These are phyloP conservation scores for Sesbania bispinosa DNA, from an alignment of 306 rosid genomes.

Conservation along the genomic window DNA sequence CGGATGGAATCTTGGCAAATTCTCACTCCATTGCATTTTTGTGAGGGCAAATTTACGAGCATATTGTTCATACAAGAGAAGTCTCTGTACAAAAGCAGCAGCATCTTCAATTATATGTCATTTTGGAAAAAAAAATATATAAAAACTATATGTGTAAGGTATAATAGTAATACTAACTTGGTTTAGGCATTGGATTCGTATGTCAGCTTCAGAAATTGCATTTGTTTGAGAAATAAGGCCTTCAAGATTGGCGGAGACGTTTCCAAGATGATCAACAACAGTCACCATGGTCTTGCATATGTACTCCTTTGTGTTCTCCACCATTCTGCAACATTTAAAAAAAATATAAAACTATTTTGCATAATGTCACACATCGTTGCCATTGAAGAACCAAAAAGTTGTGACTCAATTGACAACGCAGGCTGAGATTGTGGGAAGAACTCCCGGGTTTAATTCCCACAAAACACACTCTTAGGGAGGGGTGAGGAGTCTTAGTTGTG, in stretches of 20 bases:
- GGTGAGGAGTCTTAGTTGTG: too few relatives aligned
- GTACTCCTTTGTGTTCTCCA: slow-evolving; percentile 77
- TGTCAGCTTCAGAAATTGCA: slow-evolving; percentile 58
- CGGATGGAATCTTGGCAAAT: slow-evolving; percentile 46
- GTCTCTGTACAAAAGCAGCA: slow-evolving; percentile 50
- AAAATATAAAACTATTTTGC: too few relatives aligned
- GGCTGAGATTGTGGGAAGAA: too few relatives aligned
- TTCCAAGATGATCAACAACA: slow-evolving; percentile 91
- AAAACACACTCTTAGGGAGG: too few relatives aligned
- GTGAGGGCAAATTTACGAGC: slow-evolving; percentile 57
- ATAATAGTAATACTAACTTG: slow-evolving; percentile 53
- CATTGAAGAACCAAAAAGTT: not conserved
- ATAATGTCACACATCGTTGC: too few relatives aligned
- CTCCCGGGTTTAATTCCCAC: too few relatives aligned
- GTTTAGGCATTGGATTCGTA: slow-evolving; percentile 59
- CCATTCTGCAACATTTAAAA: slow-evolving; percentile 48
- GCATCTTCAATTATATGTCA: not conserved
- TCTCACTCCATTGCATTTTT: slow-evolving; percentile 54
- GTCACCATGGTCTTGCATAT: slow-evolving; percentile 70
- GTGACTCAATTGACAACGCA: too few relatives aligned
- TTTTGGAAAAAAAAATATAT: too few relatives aligned
- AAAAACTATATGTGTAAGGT: not conserved
- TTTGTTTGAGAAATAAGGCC: slow-evolving; percentile 54
- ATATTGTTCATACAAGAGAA: slow-evolving; percentile 61
- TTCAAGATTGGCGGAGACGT: slow-evolving; percentile 62